Evolutionary conservation across 1,284 basidiomycete species (phyloP), one percentile per base, ranked within the genome.

Genomic region (Malassezia japonica): DNA sequence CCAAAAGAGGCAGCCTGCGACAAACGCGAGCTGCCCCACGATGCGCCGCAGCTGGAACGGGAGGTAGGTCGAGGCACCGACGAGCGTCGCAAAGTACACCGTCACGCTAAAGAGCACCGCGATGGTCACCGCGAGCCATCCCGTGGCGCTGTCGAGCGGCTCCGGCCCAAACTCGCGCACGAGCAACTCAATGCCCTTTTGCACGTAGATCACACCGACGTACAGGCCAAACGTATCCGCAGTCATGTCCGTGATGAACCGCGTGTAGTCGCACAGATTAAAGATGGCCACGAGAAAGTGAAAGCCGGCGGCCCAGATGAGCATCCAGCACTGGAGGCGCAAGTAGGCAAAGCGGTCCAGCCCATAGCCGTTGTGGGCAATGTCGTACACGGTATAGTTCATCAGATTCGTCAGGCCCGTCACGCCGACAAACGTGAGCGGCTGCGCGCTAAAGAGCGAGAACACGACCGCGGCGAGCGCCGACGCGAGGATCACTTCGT

Each of bases 151-250:
- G 46, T 68, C 64, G 12, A 69, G 55, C 15, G 63, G 60, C 1
- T 49, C 27, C 2, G 68, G 64, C 18, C 63, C 57, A 48, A 74
- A 75, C 42, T 75, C 74, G 23, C 64, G 61, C n/a, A 74, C 59
- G 21, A 76, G 67, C 2, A 76, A 59, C 60, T 76, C 75, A 51
- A 76, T 67, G 6, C 75, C 75, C 50, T 76, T 76, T 49, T 76
- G 73, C 13, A 76, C 73, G 39, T 65, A 67, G 21, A 67, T 64
- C 34, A 67, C 50, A 21, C 65, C 67, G 4, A 70, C 70, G 29
- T 72, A 75, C 55, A 91, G 89, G 2, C 90, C 88, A 67, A 92
- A 92, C 0, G 89, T 94, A 61, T 94, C 87, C 66, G 87, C 90
- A 2, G 88, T 86, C 76, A 95, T 80, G 81, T 87, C 88, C 55